A percentile compares a stretch with the other conserved stretches of the same genome.
phyloP scores from a whole-genome alignment of 2,329 filamentous ascomycete species.

The Raffaelea deltoideospora region DNA sequence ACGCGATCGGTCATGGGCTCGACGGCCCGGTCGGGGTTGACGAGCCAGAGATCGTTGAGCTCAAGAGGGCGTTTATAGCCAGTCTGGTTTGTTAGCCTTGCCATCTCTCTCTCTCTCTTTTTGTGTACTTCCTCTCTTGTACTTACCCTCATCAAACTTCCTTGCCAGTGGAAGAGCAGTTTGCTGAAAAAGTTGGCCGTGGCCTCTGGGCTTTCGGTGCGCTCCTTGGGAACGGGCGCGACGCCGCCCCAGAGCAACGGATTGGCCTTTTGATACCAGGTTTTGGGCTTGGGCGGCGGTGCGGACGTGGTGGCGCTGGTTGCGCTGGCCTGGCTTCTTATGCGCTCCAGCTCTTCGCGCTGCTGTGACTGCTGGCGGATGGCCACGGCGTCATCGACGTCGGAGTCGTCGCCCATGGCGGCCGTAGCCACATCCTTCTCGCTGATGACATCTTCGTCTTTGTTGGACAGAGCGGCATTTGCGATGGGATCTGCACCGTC shows the following conservation, averaged over 20 bases:
- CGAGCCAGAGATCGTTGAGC: slow-evolving; percentile 70
- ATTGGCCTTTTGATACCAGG: slow-evolving; percentile 50
- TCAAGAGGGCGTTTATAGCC: slow-evolving; percentile 79
- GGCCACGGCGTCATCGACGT: slow-evolving; percentile 6
- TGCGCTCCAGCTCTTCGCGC: slow-evolving; percentile 19
- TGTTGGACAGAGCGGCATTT: slow-evolving; percentile 1
- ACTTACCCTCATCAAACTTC: slow-evolving; percentile 64
- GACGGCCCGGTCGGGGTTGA: slow-evolving; percentile 68
- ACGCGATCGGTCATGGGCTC: slow-evolving; percentile 54
- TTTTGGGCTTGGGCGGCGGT: slow-evolving; percentile 20
- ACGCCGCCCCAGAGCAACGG: slow-evolving; percentile 44
- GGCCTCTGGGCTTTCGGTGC: slow-evolving; percentile 49
- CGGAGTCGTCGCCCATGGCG: slow-evolving; percentile 22
- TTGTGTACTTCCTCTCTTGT: no score
- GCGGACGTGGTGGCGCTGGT: slow-evolving; percentile 17
- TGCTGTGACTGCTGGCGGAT: background rate
- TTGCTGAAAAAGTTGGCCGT: slow-evolving; percentile 58
- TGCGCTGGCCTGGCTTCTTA: slow-evolving; percentile 37
- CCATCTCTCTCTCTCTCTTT: background rate
- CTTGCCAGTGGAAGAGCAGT: slow-evolving; percentile 82
- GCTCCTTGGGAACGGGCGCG: slow-evolving; percentile 39
- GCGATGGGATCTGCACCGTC: slow-evolving; percentile 9
- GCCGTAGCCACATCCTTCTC: slow-evolving; percentile 8
- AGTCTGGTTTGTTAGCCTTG: slow-evolving; percentile 31
- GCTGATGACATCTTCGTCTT: slow-evolving; percentile 8